Conservation (phyloP, 306 rosid species). For the Canavalia ensiformis region DNA sequence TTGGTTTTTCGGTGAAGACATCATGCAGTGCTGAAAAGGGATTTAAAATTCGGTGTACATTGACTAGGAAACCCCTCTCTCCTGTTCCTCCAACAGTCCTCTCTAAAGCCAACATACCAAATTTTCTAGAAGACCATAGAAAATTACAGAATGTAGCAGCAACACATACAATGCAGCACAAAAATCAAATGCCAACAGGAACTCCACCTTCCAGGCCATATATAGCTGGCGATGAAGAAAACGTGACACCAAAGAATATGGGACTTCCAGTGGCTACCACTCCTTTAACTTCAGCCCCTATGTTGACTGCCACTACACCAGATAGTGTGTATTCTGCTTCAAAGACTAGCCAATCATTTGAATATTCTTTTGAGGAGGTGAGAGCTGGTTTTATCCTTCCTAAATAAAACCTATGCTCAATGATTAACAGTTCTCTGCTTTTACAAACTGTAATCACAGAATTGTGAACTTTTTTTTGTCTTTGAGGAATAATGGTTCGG, state of each 20-base stretch:
- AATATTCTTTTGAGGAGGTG: conserved; percentile 73
- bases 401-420: conserved; percentile 45
- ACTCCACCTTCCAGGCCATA: conserved; percentile 61
- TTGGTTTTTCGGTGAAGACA: conserved; percentile 46
- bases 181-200: conserved; percentile 37
- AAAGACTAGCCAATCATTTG: conserved; percentile 43
- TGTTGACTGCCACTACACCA: conserved; percentile 65
- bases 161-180: conserved; percentile 16
- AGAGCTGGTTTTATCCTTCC: conserved; percentile 61
- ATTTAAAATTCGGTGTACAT: conserved; percentile 47
- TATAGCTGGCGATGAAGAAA: conserved; percentile 52
- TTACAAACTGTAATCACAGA: conserved; percentile 21
- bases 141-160: conserved; percentile 4
- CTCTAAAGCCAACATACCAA: conserved; percentile 54
- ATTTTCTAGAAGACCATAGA: conserved; percentile 48
- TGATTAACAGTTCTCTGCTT: conserved; percentile 42
- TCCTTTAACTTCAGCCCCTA: conserved; percentile 62
- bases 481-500: conserved; percentile 12
- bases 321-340: conserved; percentile 46
- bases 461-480: not conserved
- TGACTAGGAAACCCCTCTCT: conserved; percentile 67
- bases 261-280: conserved; percentile 59
- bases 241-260: conserved; percentile 61
- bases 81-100: conserved; percentile 58
- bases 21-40: conserved; percentile 42